Base-by-base conservation (phyloP, 2,329 filamentous ascomycete species). In the Hymenotorrendiella dingleyae region DNA sequence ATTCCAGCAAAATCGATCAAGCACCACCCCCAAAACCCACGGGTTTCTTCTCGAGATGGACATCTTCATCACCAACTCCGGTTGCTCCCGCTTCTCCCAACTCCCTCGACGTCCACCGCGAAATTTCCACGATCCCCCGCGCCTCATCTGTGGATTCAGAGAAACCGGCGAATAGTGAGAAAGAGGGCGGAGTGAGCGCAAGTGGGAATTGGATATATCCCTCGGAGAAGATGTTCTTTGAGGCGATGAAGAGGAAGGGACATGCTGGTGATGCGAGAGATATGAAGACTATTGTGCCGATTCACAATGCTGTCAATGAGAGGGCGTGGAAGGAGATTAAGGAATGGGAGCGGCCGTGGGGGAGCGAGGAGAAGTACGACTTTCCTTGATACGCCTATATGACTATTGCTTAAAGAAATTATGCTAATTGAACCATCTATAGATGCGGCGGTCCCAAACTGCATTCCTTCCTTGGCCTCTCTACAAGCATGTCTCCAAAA, bases 261-360 rank as follows among this genome's bases (percentile, higher is more conserved):
- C 83, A 89, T 68, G 78, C 81, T 47, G 82, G 77, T 22, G 69
- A 73, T 11, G 78, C 77, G 0, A 70, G 74, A 5, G 89, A 95
- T 65, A 96, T 96, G 83, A 82, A 78, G 58, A 86, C 86, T 24
- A 90, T 97, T 24, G 90, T 97, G 42, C 93, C 89, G 3, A 97
- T 97, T 57, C 93, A 98, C 68, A 98, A 98, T 63, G 93, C 93
- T 33, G 93, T 98, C 49, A 98, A 98, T 66, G 93, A 98, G 74
- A 75, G 87, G 30, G 93, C 93, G 0, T 98, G 93, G 93, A 73
- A 78, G 49, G 86, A 97, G 68, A 97, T 98, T 53, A 79, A 86
- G 55, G 70, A 77, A 33, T 98, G 93, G 93, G 93, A 98, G 67
- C 73, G 70, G 32, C 84, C 82, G 0, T 86, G 77, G 46, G 54